Evolutionary conservation across 2,329 filamentous ascomycete species (phyloP), one percentile per base, ranked within the genome.

Genomic region (Lecanicillium sp.): DNA sequence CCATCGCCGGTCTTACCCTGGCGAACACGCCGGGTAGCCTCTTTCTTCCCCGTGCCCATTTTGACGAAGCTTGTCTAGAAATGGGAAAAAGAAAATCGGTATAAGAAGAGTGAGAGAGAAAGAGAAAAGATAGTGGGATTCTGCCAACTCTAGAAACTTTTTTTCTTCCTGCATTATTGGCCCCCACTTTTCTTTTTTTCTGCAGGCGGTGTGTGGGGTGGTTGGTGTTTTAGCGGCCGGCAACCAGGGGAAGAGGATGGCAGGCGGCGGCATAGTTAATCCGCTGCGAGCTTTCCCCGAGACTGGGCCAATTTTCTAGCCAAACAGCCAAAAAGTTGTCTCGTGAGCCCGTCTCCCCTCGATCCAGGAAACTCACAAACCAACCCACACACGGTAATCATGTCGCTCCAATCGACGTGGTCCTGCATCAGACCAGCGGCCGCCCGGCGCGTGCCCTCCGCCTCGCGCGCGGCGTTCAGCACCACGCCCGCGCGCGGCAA

Each of bases 11-110:
- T 79, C 72, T 90, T 91, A 58, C 88, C 89, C 78, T 96, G 83
- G 67, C 90, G 86, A 73, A 78, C 78, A 66, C 86, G 86, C 71
- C 91, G 84, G 66, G 74, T 79, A 55, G 82, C 83, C 71, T 97
- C 91, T 70, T 96, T 96, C 78, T 97, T 97, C 61, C 81, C 84
- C 60, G 83, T 86, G 70, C 90, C 90, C 90, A 95, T 95, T 50
- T 56, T 62, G 58, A 60, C 27, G n/a, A 35, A 19, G 29, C 7
- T 40, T 19, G 21, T 37, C 44, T 15, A 29, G 41, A 20, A 9
- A 40, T 41, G 27, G 37, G 21, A 17, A 37, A 37, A 26, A 36
- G 26, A 40, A 35, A n/a, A 41, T n/a, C 20, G 20, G 20, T 27
- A 19, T 14, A 41, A 35, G 37, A 41, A 26, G 37, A 47, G 44